Percentiles rank a stretch among this genome's conserved stretches.
Evolutionary conservation across 805 yeast species (phyloP).

Genomic region (Wickerhamiella shivajii): DNA sequence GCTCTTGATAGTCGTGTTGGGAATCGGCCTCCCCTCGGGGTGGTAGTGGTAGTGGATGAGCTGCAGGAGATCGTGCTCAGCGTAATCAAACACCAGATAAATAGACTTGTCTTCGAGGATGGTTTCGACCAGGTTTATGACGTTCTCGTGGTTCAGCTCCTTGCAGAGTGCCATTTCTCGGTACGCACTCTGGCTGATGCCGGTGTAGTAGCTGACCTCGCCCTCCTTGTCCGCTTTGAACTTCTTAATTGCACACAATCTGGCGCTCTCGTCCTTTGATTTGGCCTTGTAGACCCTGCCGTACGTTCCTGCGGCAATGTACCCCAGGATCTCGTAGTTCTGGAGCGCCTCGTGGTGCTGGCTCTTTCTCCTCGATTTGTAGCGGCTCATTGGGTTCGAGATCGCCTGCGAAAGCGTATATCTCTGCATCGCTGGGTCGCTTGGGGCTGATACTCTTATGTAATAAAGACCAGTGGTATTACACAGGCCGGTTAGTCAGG

Average conservation of each 20-base stretch:
- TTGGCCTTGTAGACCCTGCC: conserved; percentile 90
- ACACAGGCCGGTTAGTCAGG: too few relatives aligned
- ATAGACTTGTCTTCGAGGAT: conserved; percentile 78
- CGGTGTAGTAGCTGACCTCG: conserved; percentile 78
- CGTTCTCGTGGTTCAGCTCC: conserved; percentile 66
- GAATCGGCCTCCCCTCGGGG: conserved; percentile 67
- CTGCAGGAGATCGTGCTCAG: conserved; percentile 89
- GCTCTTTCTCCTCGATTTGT: conserved; percentile 48
- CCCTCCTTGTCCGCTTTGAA: conserved; percentile 90
- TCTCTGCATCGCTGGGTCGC: not conserved
- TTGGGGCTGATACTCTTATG: too few relatives aligned
- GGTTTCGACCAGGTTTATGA: conserved; percentile 68
- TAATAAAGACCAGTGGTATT: too few relatives aligned
- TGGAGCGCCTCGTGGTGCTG: conserved; percentile 61
- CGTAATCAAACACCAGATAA: conserved; percentile 90
- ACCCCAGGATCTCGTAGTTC: conserved; percentile 78
- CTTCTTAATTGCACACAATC: conserved; percentile 76
- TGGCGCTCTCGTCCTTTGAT: conserved; percentile 27
- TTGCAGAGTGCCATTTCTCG: conserved; percentile 92
- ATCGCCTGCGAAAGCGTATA: conserved; percentile 13
- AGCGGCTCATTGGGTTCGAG: conserved; percentile 29
- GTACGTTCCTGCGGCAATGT: conserved; percentile 96
- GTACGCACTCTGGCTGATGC: conserved; percentile 90
- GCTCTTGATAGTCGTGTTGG: conserved; percentile 61
- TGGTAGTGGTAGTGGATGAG: conserved; percentile 90